Evolutionary conservation across 2,329 filamentous ascomycete genomes (phyloP), one percentile per base, ranked within the genome.

Genomic region (Ophiostoma ips): DNA sequence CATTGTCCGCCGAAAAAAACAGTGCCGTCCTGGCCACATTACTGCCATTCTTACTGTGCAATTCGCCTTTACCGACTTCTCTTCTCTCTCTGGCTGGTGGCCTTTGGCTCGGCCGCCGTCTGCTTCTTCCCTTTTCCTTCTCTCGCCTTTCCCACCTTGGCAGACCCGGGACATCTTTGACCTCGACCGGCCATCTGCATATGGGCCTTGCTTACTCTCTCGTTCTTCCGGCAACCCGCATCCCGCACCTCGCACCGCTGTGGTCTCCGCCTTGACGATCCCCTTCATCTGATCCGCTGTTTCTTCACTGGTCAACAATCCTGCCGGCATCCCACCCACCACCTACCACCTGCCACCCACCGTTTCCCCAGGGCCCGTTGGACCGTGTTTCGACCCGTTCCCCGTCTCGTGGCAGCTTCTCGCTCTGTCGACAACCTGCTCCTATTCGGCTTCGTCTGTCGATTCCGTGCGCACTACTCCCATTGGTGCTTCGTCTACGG

Each of bases 41-140:
- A 36, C 19, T 21, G 5, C 48, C 48, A 49, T 49, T 49, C 40
- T 44, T 49, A 49, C 48, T 49, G 48, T 49, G 40, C 38, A n/a
- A 31, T 35, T 19, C 16, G 19, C 38, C 24, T 49, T 36, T 49
- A 31, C 48, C 40, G 31, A n/a, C 31, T 49, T 49, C 47, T 41
- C 40, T 45, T n/a, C n/a, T n/a, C n/a, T n/a, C n/a, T n/a, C n/a
- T n/a, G n/a, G n/a, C 31, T 18, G 19, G 18, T 16, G 30, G 24
- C 7, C 19, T 33, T 15, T 36, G 8, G 16, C 41, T 19, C 28
- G 43, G 31, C 43, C 43, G 12, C 30, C 9, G 21, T 48, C 36
- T 24, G n/a, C 18, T 40, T 19, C 28, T 34, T 10, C 18, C 41
- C 19, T 5, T 28, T 15, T 28, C 5, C 19, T 24, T 40, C 28